Conservation (phyloP, 2,329 filamentous ascomycete genomes). For the Penicillium sp. region DNA sequence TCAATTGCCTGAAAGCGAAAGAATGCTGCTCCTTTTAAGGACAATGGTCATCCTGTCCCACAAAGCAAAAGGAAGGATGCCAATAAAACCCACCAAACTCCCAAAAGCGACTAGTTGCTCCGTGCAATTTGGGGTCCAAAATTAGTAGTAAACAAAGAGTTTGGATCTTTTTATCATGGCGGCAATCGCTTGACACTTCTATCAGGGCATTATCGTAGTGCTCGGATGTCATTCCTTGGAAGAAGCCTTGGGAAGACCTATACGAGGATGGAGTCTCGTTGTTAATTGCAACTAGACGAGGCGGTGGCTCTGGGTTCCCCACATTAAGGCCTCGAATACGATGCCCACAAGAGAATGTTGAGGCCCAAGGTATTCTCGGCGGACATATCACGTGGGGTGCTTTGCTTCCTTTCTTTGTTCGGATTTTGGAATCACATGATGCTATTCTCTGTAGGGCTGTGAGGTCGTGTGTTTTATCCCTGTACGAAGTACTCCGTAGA, state of each 20-base stretch:
- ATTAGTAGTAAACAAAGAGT: not conserved
- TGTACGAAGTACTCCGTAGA: not conserved
- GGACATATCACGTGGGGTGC: not conserved
- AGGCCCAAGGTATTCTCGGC: too few species aligned
- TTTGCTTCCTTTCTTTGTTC: not conserved
- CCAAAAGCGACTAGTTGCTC: not conserved
- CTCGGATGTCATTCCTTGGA: not conserved
- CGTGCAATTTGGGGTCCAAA: slow-evolving; percentile 5
- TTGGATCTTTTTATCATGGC: not conserved
- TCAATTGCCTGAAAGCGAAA: not conserved
- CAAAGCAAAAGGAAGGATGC: not conserved
- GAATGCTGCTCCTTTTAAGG: not conserved
- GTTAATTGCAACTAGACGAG: not conserved
- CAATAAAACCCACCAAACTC: not conserved
- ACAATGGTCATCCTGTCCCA: not conserved
- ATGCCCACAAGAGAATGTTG: not conserved
- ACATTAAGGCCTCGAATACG: not conserved
- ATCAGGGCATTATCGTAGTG: not conserved
- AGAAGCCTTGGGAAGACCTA: not conserved
- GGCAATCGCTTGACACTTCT: not conserved
- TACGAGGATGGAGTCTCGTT: not conserved
- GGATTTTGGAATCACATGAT: not conserved
- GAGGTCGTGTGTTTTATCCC: not conserved
- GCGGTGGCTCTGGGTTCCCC: not conserved
- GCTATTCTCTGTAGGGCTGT: not conserved